phyloP scores from a whole-genome alignment of 805 yeast genomes.

The Blastobotrys parvus region DNA sequence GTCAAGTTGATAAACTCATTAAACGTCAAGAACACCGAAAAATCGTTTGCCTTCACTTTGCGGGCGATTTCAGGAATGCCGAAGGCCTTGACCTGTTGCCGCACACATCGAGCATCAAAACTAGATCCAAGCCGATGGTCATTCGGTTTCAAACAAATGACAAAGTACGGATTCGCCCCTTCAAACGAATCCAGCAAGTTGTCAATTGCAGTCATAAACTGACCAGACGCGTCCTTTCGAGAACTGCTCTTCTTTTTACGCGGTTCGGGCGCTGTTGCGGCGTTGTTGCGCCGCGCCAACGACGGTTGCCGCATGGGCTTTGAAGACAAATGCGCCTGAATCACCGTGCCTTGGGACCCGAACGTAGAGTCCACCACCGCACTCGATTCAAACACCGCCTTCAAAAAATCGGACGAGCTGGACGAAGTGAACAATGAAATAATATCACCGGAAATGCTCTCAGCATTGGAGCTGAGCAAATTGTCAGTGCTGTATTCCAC shows the following conservation, averaged over 20 bases:
- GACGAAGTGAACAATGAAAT: conserved; percentile 32
- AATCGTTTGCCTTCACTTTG: conserved; percentile 31
- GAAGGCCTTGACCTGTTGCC: conserved; percentile 34
- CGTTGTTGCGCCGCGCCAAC: conserved; percentile 18
- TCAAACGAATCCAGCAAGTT: conserved; percentile 30
- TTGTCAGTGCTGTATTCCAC: conserved; percentile 46
- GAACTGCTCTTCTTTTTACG: conserved; percentile 9
- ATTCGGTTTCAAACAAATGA: conserved; percentile 35
- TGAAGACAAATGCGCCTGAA: conserved; percentile 33
- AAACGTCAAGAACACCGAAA: conserved; percentile 32
- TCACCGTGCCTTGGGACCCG: conserved; percentile 26
- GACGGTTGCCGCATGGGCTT: conserved; percentile 35
- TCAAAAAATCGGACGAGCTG: conserved; percentile 30
- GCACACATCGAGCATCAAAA: conserved; percentile 35
- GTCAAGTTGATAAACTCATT: conserved; percentile 28
- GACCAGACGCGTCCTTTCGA: conserved; percentile 25
- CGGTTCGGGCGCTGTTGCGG: conserved; percentile 3
- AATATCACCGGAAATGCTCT: conserved; percentile 38
- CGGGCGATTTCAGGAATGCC: conserved; percentile 35
- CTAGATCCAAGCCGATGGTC: conserved; percentile 30
- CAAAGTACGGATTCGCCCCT: conserved; percentile 33
- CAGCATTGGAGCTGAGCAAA: conserved; percentile 45
- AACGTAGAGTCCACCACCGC: conserved; percentile 31
- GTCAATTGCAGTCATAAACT: conserved; percentile 29
- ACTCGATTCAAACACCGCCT: conserved; percentile 26